These are phyloP conservation scores for Nicotiana knightiana DNA, from an alignment of 257 asterid species.

Conservation along the genomic window DNA sequence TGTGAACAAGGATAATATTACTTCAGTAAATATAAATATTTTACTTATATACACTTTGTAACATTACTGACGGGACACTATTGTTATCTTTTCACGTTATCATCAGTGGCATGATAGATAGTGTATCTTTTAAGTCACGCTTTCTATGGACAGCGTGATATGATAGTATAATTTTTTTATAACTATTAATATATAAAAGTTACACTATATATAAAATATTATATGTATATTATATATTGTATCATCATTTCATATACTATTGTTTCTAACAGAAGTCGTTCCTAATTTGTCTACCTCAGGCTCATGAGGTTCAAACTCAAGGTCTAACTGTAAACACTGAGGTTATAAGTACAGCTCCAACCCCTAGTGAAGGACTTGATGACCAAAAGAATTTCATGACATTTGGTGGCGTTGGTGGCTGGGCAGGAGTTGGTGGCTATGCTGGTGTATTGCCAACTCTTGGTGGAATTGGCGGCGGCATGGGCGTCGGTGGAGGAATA, in stretches of 20 bases:
- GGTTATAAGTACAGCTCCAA: slow-evolving; percentile 19
- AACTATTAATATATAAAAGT: neutral
- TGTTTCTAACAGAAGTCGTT: neutral
- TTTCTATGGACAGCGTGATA: accelerated
- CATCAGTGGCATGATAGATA: no score
- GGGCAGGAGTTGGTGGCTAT: slow-evolving; percentile 36
- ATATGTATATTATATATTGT: neutral
- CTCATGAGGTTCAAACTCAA: neutral
- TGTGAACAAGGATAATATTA: neutral
- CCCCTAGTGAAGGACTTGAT: slow-evolving; percentile 21
- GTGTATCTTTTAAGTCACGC: neutral
- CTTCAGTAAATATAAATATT: neutral
- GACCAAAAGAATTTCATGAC: slow-evolving; percentile 62
- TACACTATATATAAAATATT: neutral
- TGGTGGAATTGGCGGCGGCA: slow-evolving; percentile 28
- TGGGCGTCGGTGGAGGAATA: slow-evolving; percentile 30
- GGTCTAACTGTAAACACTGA: slow-evolving; percentile 19
- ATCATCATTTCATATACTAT: neutral
- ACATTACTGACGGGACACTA: no score
- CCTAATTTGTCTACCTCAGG: neutral
- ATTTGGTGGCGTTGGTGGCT: slow-evolving; percentile 54
- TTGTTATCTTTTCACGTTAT: no score
- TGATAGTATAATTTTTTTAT: neutral
- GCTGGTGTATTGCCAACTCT: slow-evolving; percentile 28
- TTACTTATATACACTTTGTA: neutral